A percentile compares a stretch with the other conserved stretches of the same genome.
Conservation (phyloP, 192 early-diverging fungal species). For the Lunasporangiospora selenospora region DNA sequence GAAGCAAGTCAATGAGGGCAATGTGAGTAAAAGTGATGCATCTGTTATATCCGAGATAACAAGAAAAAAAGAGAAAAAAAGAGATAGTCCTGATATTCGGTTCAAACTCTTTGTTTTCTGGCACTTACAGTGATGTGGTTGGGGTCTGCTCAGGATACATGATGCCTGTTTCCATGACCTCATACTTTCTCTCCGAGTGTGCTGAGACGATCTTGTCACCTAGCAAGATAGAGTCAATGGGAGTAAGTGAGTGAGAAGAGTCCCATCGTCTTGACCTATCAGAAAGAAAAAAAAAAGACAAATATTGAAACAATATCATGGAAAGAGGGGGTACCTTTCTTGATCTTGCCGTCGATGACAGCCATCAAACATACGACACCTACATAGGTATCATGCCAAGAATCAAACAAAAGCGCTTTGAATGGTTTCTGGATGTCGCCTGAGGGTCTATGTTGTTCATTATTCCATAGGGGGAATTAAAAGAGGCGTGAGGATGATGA, state of each 20-base stretch:
- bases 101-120: too few species aligned
- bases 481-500: neutral
- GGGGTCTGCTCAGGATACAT: conserved; percentile 91
- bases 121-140: conserved; percentile 61
- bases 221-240: neutral
- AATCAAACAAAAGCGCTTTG: conserved; percentile 93
- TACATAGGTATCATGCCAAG: conserved; percentile 97
- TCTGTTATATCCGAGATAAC: conserved; percentile 23
- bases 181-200: conserved; percentile 82
- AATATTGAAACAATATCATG: neutral
- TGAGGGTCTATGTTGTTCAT: conserved; percentile 53
- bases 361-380: conserved; percentile 97
- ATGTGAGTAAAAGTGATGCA: conserved; percentile 2
- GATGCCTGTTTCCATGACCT: conserved; percentile 90
- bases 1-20: neutral
- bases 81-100: too few species aligned
- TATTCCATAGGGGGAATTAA: neutral
- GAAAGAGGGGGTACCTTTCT: conserved; percentile 58
- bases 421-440: conserved; percentile 73
- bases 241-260: neutral
- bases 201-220: conserved; percentile 86
- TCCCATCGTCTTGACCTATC: neutral
- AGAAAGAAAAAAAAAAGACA: neutral
- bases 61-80: neutral
- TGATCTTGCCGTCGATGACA: conserved; percentile 82